Base-by-base conservation (phyloP, 1,284 basidiomycete genomes). In the Malassezia sp. region DNA sequence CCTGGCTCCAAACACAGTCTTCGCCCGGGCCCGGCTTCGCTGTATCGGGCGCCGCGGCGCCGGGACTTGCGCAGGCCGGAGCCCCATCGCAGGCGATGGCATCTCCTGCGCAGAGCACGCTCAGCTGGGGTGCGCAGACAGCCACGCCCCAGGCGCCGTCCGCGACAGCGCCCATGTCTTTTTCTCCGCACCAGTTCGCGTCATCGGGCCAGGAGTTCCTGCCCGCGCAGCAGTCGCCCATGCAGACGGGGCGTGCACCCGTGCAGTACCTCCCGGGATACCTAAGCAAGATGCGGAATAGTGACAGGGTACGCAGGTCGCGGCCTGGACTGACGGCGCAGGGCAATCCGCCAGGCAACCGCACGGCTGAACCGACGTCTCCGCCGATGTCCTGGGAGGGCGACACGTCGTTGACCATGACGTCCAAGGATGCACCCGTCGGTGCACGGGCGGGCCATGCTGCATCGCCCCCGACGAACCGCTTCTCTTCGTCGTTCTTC, bases 401-500 rank as follows among this genome's bases (percentile, higher is more conserved):
- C 24, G 43, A 52, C 24, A 62, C 60, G 2, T 59, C 60, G 18
- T 45, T 57, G 20, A 52, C 52, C 40, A 49, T 59, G 31, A 53
- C 56, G 0, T 48, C 43, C 18, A 57, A 58, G 20, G 57, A 61
- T 17, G 52, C 52, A 15, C 32, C 37, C 41, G 38, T 38, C 39
- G 46, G 8, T 44, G 53, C 15, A 46, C 59, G 21, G 48, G 42
- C 30, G 50, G 43, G 53, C 52, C 23, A 42, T 56, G 29, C 28
- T 18, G n/a, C n/a, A n/a, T n/a, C 53, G 1, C 59, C 60, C 5
- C 58, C 60, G 0, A 50, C 45, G 2, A 51, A 53, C 17, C 50
- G 56, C 10, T 63, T 63, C 46, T 55, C 52, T 42, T 63, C 60
- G 23, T 57, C 51, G 32, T 63, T 63, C 36, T 63, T 63, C 47